Base-by-base conservation (phyloP, 2,329 filamentous ascomycete genomes). In the Harringtonia lauricola region DNA sequence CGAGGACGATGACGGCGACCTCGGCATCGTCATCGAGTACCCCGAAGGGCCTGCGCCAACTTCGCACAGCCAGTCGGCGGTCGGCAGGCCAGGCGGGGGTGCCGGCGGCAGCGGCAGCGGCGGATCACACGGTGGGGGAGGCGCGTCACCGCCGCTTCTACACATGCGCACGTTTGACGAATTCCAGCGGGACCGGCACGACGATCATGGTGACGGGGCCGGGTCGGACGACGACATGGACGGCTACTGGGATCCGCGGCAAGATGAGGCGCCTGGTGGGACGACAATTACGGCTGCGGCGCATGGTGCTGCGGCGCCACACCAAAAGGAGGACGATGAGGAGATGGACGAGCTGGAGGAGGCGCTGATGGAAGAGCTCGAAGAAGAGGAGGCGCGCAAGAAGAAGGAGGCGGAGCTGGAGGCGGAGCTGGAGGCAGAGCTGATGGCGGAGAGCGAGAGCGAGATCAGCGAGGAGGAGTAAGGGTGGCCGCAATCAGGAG, bases 401-500 rank as follows among this genome's bases (percentile, higher is more conserved):
- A 18, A 30, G 24, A 13, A 34, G 13, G 73, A 74, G 46, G 72
- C 44, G 8, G 49, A 48, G 24, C 58, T 79, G 34, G 74, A 73
- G 43, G 72, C 70, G 19, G 74, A 78, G 52, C 64, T 81, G 56
- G 73, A 75, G 51, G 72, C 72, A 8, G 70, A 69, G 33, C 62
- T 74, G 30, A 62, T 52, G 42, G 51, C 66, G 42, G 77, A 81
- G 57, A 81, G 77, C 41, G 77, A 81, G 57, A 81, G 77, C 51
- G 76, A 79, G 52, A 76, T 81, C 43, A 81, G 78, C 51, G 78
- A 81, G 56, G 78, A 81, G 57, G 78, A 81, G 55, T 81, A 61
- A 50, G 19, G 15, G 12, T 18, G 38, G 13, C 26, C 18, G 22
- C 2, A 18, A 12, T 4, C 13, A 15, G 26, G 31, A 6, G 28